A percentile compares a stretch with the other conserved stretches of the same genome.
Conservation (phyloP, 768 basidiomycete species). For the Podaxis rugospora region DNA sequence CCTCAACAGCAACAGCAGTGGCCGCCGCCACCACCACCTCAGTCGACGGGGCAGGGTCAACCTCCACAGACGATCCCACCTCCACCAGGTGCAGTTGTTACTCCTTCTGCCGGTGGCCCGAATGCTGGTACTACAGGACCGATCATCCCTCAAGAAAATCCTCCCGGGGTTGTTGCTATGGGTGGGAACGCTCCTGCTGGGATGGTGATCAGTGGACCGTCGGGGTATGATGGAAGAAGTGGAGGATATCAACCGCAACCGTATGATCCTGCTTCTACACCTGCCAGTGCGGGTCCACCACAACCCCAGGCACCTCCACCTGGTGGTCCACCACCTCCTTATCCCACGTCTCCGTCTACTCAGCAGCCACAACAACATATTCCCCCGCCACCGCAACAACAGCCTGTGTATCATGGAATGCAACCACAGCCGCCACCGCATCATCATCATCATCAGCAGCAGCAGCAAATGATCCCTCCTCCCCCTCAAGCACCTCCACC, state of each 20-base stretch:
- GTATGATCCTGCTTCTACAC: slow-evolving; percentile 15
- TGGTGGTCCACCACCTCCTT: slow-evolving; percentile 3
- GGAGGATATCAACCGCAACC: slow-evolving; percentile 22
- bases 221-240: slow-evolving; percentile 29
- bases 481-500: slow-evolving; percentile 21
- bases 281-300: slow-evolving; percentile 15
- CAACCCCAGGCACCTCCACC: slow-evolving; percentile 19
- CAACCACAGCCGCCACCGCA: slow-evolving; percentile 15
- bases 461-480: slow-evolving; percentile 17
- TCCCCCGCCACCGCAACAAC: slow-evolving; percentile 17
- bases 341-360: slow-evolving; percentile 6
- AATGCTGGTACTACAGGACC: background rate
- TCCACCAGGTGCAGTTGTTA: slow-evolving; percentile 23
- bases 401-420: slow-evolving; percentile 8
- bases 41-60: background rate
- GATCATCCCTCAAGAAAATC: slow-evolving; percentile 6
- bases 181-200: slow-evolving; percentile 15
- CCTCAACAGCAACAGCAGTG: slow-evolving; percentile 13
- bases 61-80: slow-evolving; percentile 30
- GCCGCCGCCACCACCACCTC: slow-evolving; percentile 28
- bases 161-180: slow-evolving; percentile 14
- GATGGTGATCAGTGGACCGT: slow-evolving; percentile 21
- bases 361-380: slow-evolving; percentile 14
- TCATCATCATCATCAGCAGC: slow-evolving; percentile 12
- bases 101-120: slow-evolving; percentile 12